Conservation (phyloP, 768 basidiomycete species). For the Auriculariales sp. region DNA sequence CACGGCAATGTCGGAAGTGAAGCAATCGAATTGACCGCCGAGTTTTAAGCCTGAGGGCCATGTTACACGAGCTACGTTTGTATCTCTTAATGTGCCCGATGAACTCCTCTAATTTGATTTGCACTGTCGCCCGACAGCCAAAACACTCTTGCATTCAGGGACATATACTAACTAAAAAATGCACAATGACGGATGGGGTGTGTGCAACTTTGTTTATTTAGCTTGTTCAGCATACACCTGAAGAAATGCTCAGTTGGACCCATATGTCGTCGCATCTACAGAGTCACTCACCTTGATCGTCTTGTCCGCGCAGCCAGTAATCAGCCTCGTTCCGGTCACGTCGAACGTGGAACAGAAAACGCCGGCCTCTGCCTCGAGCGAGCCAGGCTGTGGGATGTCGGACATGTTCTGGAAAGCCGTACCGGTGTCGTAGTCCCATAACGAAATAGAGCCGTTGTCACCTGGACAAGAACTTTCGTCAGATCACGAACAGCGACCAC, state of each 20-base stretch:
- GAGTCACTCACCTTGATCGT: constrained; percentile 71
- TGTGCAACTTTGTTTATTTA: too few relatives aligned
- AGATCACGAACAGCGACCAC: not conserved
- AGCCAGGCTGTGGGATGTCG: constrained; percentile 94
- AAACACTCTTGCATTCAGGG: not conserved
- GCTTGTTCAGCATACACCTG: constrained; percentile 63
- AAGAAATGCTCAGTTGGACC: not conserved
- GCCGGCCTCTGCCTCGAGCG: constrained; percentile 91
- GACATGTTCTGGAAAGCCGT: constrained; percentile 89
- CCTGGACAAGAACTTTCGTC: constrained; percentile 26
- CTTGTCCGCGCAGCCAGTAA: constrained; percentile 96
- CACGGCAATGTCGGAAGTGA: too few relatives aligned
- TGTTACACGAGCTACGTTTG: too few relatives aligned
- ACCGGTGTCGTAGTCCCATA: constrained; percentile 94
- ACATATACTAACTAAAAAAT: not conserved
- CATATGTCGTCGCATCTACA: constrained; percentile 1
- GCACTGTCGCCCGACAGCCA: not conserved
- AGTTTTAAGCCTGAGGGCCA: too few relatives aligned
- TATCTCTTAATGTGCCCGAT: too few relatives aligned
- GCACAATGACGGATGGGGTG: not conserved
- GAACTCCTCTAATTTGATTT: not conserved
- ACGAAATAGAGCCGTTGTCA: constrained; percentile 80
- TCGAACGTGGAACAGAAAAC: constrained; percentile 97
- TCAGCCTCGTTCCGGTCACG: constrained; percentile 82
- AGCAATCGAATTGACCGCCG: too few relatives aligned